Evolutionary conservation across 352 stramenopile genomes (phyloP).

Genomic region (Pythium scleroteichum): DNA sequence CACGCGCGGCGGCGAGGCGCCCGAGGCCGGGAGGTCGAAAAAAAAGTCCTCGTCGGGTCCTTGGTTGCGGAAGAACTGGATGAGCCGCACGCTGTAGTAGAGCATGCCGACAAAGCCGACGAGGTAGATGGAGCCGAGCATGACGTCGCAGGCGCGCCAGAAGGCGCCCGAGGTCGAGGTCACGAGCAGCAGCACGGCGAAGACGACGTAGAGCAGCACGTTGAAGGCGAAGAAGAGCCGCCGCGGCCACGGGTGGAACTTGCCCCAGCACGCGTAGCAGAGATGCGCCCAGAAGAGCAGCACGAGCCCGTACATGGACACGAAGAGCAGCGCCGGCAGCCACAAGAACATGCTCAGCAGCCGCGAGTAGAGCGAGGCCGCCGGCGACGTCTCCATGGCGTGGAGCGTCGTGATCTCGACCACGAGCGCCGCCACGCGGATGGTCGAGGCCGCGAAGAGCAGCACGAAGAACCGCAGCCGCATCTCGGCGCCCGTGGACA

Average conservation of each 20-base stretch:
- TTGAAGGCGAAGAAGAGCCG: slow-evolving; percentile 81
- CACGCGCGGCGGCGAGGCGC: slow-evolving; percentile 20
- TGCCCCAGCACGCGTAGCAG: slow-evolving; percentile 83
- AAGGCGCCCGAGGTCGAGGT: slow-evolving; percentile 49
- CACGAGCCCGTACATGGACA: slow-evolving; percentile 84
- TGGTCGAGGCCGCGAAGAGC: slow-evolving; percentile 64
- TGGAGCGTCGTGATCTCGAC: slow-evolving; percentile 61
- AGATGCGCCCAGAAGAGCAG: slow-evolving; percentile 84
- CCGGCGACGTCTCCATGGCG: slow-evolving; percentile 37
- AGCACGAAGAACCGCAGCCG: slow-evolving; percentile 72
- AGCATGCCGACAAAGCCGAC: slow-evolving; percentile 62
- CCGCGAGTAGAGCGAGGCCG: slow-evolving; percentile 44
- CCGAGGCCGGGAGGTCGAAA: slow-evolving; percentile 64
- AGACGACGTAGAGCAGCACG: slow-evolving; percentile 64
- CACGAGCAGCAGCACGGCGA: slow-evolving; percentile 48
- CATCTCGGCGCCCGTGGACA: slow-evolving; percentile 77
- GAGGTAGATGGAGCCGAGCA: slow-evolving; percentile 67
- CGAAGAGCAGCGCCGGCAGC: slow-evolving; percentile 80
- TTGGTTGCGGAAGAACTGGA: slow-evolving; percentile 80
- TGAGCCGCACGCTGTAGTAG: slow-evolving; percentile 81
- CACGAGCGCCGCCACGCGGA: slow-evolving; percentile 62
- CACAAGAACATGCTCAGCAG: slow-evolving; percentile 69
- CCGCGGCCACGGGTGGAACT: slow-evolving; percentile 68
- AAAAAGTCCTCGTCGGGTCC: slow-evolving; percentile 79
- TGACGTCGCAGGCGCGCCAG: slow-evolving; percentile 68